Evolutionary conservation across 2,329 filamentous ascomycete species (phyloP).

Genomic region (Cladobotryum mycophilum): DNA sequence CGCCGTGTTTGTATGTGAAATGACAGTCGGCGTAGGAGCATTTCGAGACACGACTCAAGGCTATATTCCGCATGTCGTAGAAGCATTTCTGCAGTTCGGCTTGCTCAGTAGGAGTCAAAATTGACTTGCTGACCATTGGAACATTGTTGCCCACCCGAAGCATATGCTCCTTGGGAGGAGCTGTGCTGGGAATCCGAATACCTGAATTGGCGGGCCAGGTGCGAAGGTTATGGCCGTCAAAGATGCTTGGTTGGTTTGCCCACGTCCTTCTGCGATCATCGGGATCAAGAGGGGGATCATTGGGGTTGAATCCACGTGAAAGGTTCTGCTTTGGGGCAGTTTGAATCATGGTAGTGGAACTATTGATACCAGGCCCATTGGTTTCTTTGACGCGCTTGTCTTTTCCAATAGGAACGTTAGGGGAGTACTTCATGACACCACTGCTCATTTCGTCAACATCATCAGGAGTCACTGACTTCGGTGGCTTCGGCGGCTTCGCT

Average conservation of each 20-base stretch:
- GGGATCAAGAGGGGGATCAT: not conserved
- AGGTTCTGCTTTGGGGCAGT: not conserved
- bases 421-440: not conserved
- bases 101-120: constrained; percentile 31
- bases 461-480: too few relatives aligned
- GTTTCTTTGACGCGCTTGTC: not conserved
- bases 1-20: constrained; percentile 25
- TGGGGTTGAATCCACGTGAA: not conserved
- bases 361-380: too few relatives aligned
- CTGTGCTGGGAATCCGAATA: constrained; percentile 15
- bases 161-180: constrained; percentile 27
- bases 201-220: constrained; percentile 10
- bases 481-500: too few relatives aligned
- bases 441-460: too few relatives aligned
- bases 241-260: constrained; percentile 21
- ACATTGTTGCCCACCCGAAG: constrained; percentile 27
- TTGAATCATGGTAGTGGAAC: not conserved
- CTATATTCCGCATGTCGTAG: constrained; percentile 4
- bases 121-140: constrained; percentile 26
- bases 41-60: constrained; percentile 21
- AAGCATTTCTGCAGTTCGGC: constrained; percentile 1
- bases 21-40: constrained; percentile 35
- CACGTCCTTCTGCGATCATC: constrained; percentile 10
- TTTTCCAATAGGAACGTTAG: not conserved
- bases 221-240: constrained; percentile 2